phyloP scores from a whole-genome alignment of 169 alveolate species.

The Neospora caninum region DNA sequence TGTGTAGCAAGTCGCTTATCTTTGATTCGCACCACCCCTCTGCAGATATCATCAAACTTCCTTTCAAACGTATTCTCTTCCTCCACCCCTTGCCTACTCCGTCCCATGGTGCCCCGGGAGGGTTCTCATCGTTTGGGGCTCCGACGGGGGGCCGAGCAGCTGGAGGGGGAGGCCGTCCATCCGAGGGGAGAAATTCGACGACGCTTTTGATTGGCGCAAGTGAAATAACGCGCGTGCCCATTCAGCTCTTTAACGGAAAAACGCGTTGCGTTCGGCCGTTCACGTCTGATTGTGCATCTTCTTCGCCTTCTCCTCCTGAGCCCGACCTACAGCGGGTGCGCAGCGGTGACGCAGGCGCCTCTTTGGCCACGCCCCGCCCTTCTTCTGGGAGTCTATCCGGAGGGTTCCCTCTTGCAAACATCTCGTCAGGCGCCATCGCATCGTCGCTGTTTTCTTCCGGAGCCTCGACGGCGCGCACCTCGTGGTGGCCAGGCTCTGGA shows the following conservation, averaged over 20 bases:
- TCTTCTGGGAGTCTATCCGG: neutral
- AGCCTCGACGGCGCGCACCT: neutral
- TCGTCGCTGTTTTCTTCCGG: neutral
- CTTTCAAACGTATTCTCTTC: slow-evolving; percentile 11
- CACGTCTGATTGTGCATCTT: neutral
- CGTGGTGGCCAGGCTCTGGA: slow-evolving; percentile 16
- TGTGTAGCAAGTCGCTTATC: slow-evolving; percentile 45
- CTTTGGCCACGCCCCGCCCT: neutral
- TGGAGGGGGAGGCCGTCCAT: neutral
- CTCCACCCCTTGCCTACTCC: neutral
- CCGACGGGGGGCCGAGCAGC: neutral
- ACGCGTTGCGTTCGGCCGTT: slow-evolving; percentile 55
- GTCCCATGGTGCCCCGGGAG: neutral
- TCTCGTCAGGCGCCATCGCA: neutral
- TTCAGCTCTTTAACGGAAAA: slow-evolving; percentile 13
- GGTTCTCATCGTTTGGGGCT: neutral
- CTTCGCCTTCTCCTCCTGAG: neutral
- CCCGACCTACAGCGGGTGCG: neutral
- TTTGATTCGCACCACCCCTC: slow-evolving; percentile 43
- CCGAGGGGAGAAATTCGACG: neutral
- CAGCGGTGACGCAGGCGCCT: neutral
- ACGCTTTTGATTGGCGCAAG: slow-evolving; percentile 2
- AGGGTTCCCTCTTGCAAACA: neutral
- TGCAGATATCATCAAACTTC: slow-evolving; percentile 35
- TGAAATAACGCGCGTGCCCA: slow-evolving; percentile 32